Conservation (phyloP, 805 yeast genomes). For the Jamesozyma gamospora region DNA sequence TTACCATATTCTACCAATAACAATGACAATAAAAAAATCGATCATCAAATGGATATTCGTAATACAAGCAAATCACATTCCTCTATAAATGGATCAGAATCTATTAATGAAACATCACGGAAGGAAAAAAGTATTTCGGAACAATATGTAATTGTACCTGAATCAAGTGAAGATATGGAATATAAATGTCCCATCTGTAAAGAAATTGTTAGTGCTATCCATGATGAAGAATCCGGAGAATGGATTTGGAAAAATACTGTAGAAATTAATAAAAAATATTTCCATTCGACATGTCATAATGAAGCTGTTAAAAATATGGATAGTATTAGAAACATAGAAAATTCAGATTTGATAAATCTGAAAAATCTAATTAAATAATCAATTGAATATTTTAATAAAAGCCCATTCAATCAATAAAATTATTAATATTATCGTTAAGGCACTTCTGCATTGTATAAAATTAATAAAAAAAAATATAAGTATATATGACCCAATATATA, state of each 20-base stretch:
- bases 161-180: conserved; percentile 47
- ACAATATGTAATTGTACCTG: conserved; percentile 56
- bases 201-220: conserved; percentile 52
- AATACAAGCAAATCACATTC: neutral
- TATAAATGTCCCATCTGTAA: conserved; percentile 61
- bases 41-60: neutral
- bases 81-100: neutral
- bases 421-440: too few relatives aligned
- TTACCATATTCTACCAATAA: conserved; percentile 6
- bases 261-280: conserved; percentile 38
- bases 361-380: conserved; percentile 12
- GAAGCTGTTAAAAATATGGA: conserved; percentile 37
- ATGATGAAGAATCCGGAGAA: conserved; percentile 65
- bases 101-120: conserved; percentile 7
- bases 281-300: conserved; percentile 60
- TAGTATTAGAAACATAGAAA: conserved; percentile 10
- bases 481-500: too few relatives aligned
- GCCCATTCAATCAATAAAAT: too few relatives aligned
- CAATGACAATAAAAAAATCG: neutral
- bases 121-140: conserved; percentile 30
- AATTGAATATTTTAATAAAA: too few relatives aligned
- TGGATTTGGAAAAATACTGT: conserved; percentile 75
- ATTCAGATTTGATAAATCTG: conserved; percentile 16
- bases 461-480: too few relatives aligned
- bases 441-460: too few relatives aligned